phyloP scores from a whole-genome alignment of 2,329 filamentous ascomycete species.

The Biscogniauxia sp. region DNA sequence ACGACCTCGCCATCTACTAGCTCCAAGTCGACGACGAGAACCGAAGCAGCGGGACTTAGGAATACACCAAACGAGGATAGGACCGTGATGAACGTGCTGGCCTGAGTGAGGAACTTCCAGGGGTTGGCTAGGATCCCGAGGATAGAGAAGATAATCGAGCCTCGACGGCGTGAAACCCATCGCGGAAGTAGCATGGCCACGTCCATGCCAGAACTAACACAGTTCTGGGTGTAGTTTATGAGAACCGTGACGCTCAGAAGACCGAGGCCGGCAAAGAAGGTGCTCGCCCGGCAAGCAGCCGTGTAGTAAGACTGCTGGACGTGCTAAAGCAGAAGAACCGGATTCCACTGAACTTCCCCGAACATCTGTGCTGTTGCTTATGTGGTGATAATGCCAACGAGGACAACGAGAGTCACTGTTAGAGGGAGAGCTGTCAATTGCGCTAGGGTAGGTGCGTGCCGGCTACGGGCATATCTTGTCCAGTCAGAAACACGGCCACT shows the following conservation, averaged over 20 bases:
- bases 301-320: conserved; percentile 9
- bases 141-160: conserved; percentile 14
- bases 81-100: conserved; percentile 19
- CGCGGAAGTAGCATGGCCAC: conserved; percentile 14
- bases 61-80: conserved; percentile 23
- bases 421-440: conserved; percentile 15
- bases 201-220: conserved; percentile 21
- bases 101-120: conserved; percentile 18
- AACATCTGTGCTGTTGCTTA: conserved; percentile 9
- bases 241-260: conserved; percentile 13
- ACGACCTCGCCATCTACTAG: conserved; percentile 3
- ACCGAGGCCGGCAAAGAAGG: conserved; percentile 15
- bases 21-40: conserved; percentile 16
- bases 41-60: conserved; percentile 16
- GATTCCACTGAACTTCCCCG: conserved; percentile 13
- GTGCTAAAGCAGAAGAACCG: conserved; percentile 13
- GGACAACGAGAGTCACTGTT: conserved; percentile 10
- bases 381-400: conserved; percentile 15
- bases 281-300: conserved; percentile 10
- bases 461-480: conserved; percentile 12
- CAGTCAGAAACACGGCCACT: conserved; percentile 12
- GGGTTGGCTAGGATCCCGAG: conserved; percentile 16
- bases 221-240: conserved; percentile 18
- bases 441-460: conserved; percentile 11
- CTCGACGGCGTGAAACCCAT: conserved; percentile 13